Conservation (phyloP, 352 stramenopile genomes). For the Pythium dissotocum region DNA sequence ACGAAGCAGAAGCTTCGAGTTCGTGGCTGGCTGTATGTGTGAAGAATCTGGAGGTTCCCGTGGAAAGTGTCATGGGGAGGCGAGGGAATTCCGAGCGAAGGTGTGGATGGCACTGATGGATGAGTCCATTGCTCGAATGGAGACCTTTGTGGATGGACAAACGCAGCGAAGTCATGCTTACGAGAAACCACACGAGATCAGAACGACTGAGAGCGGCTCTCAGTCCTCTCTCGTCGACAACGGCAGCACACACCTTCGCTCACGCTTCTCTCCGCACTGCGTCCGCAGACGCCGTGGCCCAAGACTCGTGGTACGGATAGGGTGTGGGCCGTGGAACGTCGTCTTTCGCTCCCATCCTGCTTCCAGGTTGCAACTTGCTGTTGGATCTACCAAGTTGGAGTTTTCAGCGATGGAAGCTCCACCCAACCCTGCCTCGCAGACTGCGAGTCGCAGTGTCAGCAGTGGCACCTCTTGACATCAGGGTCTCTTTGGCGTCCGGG, state of each 20-base stretch:
- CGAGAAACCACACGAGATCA: background rate
- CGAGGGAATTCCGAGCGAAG: too few species aligned
- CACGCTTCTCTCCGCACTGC: too few species aligned
- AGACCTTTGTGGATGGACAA: background rate
- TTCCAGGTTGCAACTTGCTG: too few species aligned
- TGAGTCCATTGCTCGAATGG: background rate
- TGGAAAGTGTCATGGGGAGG: background rate
- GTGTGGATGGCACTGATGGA: background rate
- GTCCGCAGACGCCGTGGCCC: too few species aligned
- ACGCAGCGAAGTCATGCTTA: background rate
- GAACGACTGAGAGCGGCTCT: too few species aligned
- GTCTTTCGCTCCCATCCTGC: background rate
- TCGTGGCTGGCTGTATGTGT: background rate
- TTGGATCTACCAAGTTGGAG: too few species aligned
- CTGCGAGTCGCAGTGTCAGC: too few species aligned
- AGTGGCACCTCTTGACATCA: background rate
- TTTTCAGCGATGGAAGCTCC: background rate
- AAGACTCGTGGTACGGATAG: too few species aligned
- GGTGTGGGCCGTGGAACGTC: background rate
- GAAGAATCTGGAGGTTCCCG: background rate
- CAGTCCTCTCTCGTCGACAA: too few species aligned
- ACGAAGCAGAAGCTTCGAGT: too few species aligned
- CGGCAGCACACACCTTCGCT: too few species aligned
- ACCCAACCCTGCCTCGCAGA: too few species aligned
- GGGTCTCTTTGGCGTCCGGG: background rate